A percentile compares a stretch with the other conserved stretches of the same genome.
phyloP scores from a whole-genome alignment of 2,329 filamentous ascomycete species.

The Akanthomyces dipterigenus region DNA sequence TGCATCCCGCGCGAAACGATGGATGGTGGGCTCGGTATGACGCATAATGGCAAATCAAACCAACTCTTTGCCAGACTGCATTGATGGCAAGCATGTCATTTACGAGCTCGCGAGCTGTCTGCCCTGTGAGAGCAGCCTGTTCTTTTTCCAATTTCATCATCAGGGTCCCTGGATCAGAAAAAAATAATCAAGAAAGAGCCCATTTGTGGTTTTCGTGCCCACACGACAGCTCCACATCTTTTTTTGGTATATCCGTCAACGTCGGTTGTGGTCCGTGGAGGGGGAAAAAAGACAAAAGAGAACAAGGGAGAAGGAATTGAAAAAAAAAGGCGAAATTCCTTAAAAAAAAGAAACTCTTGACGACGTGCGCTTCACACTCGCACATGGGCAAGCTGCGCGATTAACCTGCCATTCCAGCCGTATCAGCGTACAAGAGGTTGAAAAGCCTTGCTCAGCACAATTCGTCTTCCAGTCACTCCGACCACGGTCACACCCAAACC shows the following conservation, averaged over 20 bases:
- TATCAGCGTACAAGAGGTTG: neutral
- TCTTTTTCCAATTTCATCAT: no score
- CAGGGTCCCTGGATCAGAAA: no score
- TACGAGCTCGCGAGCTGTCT: no score
- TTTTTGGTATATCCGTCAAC: slow-evolving; percentile 4
- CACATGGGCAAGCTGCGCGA: neutral
- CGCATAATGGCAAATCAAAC: slow-evolving; percentile 1
- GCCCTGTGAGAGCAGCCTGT: no score
- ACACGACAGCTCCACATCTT: neutral
- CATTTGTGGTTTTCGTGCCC: slow-evolving; percentile 8
- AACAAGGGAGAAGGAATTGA: neutral
- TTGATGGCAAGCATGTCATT: neutral
- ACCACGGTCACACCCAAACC: neutral
- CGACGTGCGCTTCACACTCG: neutral
- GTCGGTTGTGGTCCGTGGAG: neutral
- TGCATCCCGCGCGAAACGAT: neutral
- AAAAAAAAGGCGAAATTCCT: neutral
- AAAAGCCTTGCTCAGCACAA: neutral
- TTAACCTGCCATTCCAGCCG: neutral
- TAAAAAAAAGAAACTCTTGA: neutral
- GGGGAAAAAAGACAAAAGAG: neutral
- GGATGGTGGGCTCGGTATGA: slow-evolving; percentile 7
- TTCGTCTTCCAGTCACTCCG: neutral
- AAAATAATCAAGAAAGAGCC: neutral
- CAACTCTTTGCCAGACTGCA: neutral